These are phyloP conservation scores for Plasmodium reichenowi DNA, from an alignment of 169 alveolate species.

Conservation along the genomic window DNA sequence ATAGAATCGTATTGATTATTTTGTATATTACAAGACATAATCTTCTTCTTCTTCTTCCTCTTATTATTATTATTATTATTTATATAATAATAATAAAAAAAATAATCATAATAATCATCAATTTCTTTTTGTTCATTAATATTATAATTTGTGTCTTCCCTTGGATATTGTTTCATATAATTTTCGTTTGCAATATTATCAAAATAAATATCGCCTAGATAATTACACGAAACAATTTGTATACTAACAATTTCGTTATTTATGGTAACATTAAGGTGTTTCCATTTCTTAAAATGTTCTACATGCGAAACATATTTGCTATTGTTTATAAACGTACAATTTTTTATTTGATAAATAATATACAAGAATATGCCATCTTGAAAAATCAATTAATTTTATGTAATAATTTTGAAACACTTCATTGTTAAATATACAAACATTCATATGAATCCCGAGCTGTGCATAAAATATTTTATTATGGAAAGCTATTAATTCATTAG, in stretches of 20 bases:
- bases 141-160: background rate
- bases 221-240: slow-evolving; percentile 52
- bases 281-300: slow-evolving; percentile 61
- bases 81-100: background rate
- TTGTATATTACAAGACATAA: too few species aligned
- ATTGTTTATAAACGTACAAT: slow-evolving; percentile 38
- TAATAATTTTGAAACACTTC: slow-evolving; percentile 9
- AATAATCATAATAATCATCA: background rate
- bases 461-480: slow-evolving; percentile 21
- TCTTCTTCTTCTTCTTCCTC: background rate
- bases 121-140: background rate
- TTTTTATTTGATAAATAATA: slow-evolving; percentile 46
- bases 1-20: slow-evolving; percentile 21
- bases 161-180: background rate
- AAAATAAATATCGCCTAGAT: slow-evolving; percentile 43
- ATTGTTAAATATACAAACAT: slow-evolving; percentile 20
- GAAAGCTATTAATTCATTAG: slow-evolving; percentile 39
- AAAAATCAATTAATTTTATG: slow-evolving; percentile 41
- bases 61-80: background rate
- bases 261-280: slow-evolving; percentile 18
- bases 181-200: slow-evolving; percentile 1
- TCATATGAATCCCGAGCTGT: slow-evolving; percentile 63
- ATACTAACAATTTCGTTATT: slow-evolving; percentile 32
- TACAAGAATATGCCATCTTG: slow-evolving; percentile 69
- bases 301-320: slow-evolving; percentile 23